Evolutionary conservation across 2,329 filamentous ascomycete species (phyloP), one percentile per base, ranked within the genome.

Genomic region (Mycosphaerella sp.): DNA sequence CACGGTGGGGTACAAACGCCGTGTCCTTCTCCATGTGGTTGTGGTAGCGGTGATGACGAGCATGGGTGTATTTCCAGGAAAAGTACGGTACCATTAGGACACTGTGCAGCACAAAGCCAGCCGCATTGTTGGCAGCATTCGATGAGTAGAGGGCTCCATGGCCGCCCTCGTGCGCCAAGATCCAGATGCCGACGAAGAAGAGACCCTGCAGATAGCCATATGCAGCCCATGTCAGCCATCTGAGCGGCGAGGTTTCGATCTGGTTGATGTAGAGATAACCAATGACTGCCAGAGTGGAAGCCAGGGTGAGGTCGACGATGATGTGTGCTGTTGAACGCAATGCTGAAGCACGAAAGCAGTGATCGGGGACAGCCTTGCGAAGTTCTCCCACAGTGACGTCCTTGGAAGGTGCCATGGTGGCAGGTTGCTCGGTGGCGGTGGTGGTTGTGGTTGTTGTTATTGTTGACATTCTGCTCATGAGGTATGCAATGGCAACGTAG

Each of bases 31-130:
- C 63, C 52, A 67, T 64, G 51, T 67, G 61, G 51, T 65, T 65
- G 9, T 82, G 84, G 70, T 80, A 84, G 60, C 79, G 80, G 72
- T 89, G 85, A 70, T 88, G 85, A 48, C 84, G 79, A 55, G 79
- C 78, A 69, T 89, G 85, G 32, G 80, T 83, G 67, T 82, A 82
- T 72, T 85, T 83, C 85, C 85, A 88, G 46, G 80, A 82, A 73
- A 86, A 87, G 73, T 84, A 89, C 3, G 85, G 85, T 2, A 85
- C 83, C 58, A 85, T 69, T 39, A 87, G 75, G 55, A 78, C 74
- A 6, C 81, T 85, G 75, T 88, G 85, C n/a, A 82, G 70, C 46
- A 78, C 67, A 74, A 83, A 85, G 56, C 85, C 85, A 53, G 83
- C 73, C 12, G 76, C 67, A 64, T 85, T 78, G 68, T 87, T 87